Evolutionary conservation across 2,329 filamentous ascomycete genomes (phyloP).

Genomic region (Xylariaceae sp.): DNA sequence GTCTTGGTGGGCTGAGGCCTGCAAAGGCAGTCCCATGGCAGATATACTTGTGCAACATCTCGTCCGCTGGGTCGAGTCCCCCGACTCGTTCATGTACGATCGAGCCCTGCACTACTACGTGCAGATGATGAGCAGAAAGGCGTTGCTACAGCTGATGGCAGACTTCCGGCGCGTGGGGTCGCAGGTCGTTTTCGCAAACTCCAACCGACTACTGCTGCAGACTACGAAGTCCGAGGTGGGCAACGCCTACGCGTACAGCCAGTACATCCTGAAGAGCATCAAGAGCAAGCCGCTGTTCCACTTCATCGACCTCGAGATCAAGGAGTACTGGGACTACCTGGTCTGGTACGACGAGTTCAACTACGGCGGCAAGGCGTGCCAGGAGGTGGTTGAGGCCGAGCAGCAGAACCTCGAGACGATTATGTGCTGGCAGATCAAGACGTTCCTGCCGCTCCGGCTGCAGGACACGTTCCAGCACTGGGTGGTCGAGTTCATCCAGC

Average conservation of each 20-base stretch:
- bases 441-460: conserved; percentile 74
- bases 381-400: conserved; percentile 66
- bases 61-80: conserved; percentile 93
- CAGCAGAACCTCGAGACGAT: conserved; percentile 80
- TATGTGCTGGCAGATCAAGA: conserved; percentile 97
- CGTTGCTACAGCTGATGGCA: conserved; percentile 92
- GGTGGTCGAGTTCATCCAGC: conserved; percentile 88
- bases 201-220: conserved; percentile 84
- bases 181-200: conserved; percentile 89
- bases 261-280: conserved; percentile 97
- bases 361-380: conserved; percentile 90
- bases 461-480: conserved; percentile 86
- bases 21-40: conserved; percentile 84
- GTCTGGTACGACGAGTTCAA: conserved; percentile 99
- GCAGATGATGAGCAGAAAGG: conserved; percentile 97
- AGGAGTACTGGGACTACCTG: conserved; percentile 98
- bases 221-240: conserved; percentile 96
- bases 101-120: conserved; percentile 93
- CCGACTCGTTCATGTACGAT: conserved; percentile 92
- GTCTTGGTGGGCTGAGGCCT: conserved; percentile 95
- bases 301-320: conserved; percentile 94
- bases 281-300: conserved; percentile 93
- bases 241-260: conserved; percentile 92
- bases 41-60: conserved; percentile 97
- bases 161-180: conserved; percentile 95